Conservation (phyloP, 75 land plant species). For the Isoetes taiwanensis region DNA sequence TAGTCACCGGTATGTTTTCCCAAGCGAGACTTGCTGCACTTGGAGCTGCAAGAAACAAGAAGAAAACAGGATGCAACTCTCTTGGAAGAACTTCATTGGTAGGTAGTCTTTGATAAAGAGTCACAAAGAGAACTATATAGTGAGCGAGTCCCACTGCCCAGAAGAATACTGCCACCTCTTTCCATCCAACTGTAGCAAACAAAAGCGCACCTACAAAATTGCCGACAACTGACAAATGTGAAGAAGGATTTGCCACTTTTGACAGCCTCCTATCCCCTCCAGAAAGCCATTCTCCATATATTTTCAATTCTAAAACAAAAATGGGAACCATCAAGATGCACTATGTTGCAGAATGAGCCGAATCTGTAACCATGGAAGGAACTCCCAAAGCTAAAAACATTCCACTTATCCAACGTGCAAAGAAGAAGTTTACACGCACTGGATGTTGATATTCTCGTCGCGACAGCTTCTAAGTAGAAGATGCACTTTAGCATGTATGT, state of each 20-base stretch:
- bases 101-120: neutral
- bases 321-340: too few relatives aligned
- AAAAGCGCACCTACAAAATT: neutral
- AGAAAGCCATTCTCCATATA: too few relatives aligned
- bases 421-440: constrained; percentile 3
- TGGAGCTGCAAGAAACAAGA: neutral
- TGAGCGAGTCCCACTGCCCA: neutral
- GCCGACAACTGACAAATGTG: neutral
- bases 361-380: too few relatives aligned
- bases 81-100: neutral
- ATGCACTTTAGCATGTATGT: constrained; percentile 1
- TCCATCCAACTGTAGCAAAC: neutral
- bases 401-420: neutral
- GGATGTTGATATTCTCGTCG: constrained; percentile 1
- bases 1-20: neutral
- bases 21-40: neutral
- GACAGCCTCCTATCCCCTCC: neutral
- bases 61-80: constrained; percentile 5
- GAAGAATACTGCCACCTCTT: neutral
- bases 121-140: constrained; percentile 1
- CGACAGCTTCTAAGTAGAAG: constrained; percentile 4
- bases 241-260: constrained; percentile 1
- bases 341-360: too few relatives aligned
- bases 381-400: too few relatives aligned
- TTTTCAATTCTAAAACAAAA: too few relatives aligned